Base-by-base conservation (phyloP, 805 yeast genomes). In the Nakazawaea molendinolei region DNA sequence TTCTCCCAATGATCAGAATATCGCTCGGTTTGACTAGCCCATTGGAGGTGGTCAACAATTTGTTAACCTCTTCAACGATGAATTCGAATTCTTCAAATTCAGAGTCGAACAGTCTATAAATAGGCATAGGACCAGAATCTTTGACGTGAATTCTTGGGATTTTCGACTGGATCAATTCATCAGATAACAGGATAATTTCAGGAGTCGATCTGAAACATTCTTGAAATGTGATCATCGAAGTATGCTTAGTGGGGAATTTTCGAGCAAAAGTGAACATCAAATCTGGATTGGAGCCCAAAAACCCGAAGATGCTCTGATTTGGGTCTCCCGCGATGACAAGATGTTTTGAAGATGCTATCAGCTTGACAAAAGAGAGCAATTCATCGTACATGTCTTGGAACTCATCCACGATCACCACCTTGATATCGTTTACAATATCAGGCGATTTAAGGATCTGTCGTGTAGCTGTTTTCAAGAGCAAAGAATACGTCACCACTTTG, bases 301-400 rank as follows among this genome's bases (percentile, higher is more conserved):
- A 83, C 20, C 66, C 76, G 50, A 79, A 83, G 20, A 83, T 77
- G 35, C 82, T 68, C 54, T 83, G 90, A 50, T 75, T 66, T 1
- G 76, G 71, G 54, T 83, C 90, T 1, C 89, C 89, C 4, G 86
- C 80, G 14, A 82, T 52, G 2, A 79, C 69, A 23, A 83, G 47
- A 51, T 82, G 87, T 36, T 71, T 66, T 2, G 47, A 45, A 6
- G 40, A 40, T 0, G 65, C 44, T 3, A 73, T 55, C 1, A 61
- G 50, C 4, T 53, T 49, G 4, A 79, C 55, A 2, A 81, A 50
- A 14, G 63, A 62, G 18, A 72, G 47, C 15, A 80, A 55, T 8
- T 61, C 63, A 0, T 70, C 68, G 43, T 76, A 72, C 50, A 81
- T 63, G 53, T 83, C 90, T 50, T 83, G 90, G 48, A 76, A 78